Base-by-base conservation (phyloP, 495 filamentous ascomycete genomes). In the Platismatia glauca region DNA sequence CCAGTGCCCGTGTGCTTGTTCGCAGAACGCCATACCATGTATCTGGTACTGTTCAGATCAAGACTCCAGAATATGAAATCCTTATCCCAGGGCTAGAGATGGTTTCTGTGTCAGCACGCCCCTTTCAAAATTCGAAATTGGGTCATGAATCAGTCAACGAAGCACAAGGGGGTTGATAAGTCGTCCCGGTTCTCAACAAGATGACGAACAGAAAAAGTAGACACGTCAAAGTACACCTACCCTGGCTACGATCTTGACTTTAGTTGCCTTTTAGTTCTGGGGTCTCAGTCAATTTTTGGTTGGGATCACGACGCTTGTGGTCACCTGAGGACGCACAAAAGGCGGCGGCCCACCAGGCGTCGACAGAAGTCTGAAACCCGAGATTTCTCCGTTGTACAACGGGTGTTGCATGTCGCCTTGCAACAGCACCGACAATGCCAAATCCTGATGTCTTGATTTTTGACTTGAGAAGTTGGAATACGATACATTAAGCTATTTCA, bases 21-120 rank as follows among this genome's bases (percentile, higher is more conserved):
- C 62, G n/a, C 29, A 29, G 31, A 43, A 59, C 31, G 50, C 48
- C 55, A 55, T 44, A 44, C 43, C 24, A 52, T 52, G 16, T 59
- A 56, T 24, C 62, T 59, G 22, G 39, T 60, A 38, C 31, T 8
- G n/a, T 64, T 55, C 12, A 59, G 7, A 37, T 64, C 62, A 16
- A 64, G 27, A 1, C 57, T 64, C 62, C 57, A 64, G 50, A 59
- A 64, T 8, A 59, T 55, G 0, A 7, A 38, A 13, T 55, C 7
- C 7, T 53, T 43, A 20, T 64, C 57, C 62, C 62, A 64, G 18
- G 18, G 38, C 48, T 52, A 7, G 31, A 52, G 24, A 31, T 31
- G 27, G 3, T 52, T 52, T 7, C 4, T 6, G 48, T 29, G 12
- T 52, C 27, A 52, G 48, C 27, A 31, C 16, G 27, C 27, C 6